phyloP scores from a whole-genome alignment of 2,329 filamentous ascomycete genomes.

The Cladobotryum protrusum region DNA sequence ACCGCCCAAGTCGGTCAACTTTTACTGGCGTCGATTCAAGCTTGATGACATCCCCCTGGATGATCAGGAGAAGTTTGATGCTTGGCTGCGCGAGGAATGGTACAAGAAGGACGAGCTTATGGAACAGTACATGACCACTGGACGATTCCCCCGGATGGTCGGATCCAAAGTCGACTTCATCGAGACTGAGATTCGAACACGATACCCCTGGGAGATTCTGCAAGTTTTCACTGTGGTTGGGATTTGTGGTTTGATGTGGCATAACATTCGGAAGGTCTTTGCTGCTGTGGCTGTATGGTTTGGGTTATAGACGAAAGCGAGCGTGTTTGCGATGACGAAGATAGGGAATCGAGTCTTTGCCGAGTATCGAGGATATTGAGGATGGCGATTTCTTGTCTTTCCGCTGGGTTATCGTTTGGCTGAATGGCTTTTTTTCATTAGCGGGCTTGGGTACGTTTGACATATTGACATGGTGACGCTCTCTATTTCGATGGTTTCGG shows the following conservation, averaged over 20 bases:
- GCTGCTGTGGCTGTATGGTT: slow-evolving; percentile 16
- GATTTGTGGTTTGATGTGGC: slow-evolving; percentile 36
- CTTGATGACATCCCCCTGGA: slow-evolving; percentile 76
- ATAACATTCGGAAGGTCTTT: slow-evolving; percentile 28
- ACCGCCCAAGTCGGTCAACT: slow-evolving; percentile 90
- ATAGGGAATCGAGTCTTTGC: background rate
- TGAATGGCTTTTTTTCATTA: background rate
- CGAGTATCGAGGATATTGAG: background rate
- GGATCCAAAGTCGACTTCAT: slow-evolving; percentile 42
- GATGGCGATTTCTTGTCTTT: background rate
- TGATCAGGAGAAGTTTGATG: slow-evolving; percentile 66
- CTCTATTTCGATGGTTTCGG: background rate
- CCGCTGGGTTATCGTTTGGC: slow-evolving; percentile 1
- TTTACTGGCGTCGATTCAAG: slow-evolving; percentile 87
- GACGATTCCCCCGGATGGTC: slow-evolving; percentile 69
- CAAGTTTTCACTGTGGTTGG: slow-evolving; percentile 48
- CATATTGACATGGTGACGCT: background rate
- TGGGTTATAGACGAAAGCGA: slow-evolving; percentile 12
- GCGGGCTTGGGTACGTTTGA: background rate
- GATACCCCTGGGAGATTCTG: slow-evolving; percentile 48
- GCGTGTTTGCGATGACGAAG: background rate
- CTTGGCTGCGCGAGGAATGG: slow-evolving; percentile 84
- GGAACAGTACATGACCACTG: slow-evolving; percentile 72
- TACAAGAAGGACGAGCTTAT: slow-evolving; percentile 85
- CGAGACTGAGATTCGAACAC: slow-evolving; percentile 53